Base-by-base conservation (phyloP, 2,329 filamentous ascomycete species). In the Sarocladium kiliense region DNA sequence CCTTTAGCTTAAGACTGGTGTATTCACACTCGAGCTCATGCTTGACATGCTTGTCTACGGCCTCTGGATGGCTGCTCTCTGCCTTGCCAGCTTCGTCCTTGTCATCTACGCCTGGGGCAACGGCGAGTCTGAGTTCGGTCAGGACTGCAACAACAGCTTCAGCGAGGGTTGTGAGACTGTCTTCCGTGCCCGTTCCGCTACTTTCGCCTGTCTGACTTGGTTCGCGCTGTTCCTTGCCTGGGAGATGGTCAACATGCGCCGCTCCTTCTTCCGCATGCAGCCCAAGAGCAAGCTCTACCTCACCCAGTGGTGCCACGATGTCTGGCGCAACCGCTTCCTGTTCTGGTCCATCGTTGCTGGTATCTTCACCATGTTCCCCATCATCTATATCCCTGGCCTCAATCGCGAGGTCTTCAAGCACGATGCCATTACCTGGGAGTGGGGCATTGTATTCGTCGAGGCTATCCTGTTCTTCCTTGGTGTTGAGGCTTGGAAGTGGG, bases 141-240 rank as follows among this genome's bases (percentile, higher is more conserved):
- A 60, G 6, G 70, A 76, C 50, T 89, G 86, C 68, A 89, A 89
- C 71, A 75, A 80, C 44, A 60, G 60, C 11, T 84, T 84, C 66
- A 74, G 67, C 42, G 64, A 72, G 0, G 65, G 68, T 5, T 89
- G 87, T 65, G 77, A 84, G 26, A 77, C 77, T 0, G 84, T 89
- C 6, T 89, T 87, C 76, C 83, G 84, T 18, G 87, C 87, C 0
- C 83, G 88, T 14, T 85, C 86, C 1, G 89, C 88, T 0, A 87
- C 84, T 3, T 91, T 91, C 64, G 86, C 85, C 30, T 87, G 82
- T 60, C 76, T 91, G 54, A 91, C 87, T 0, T 91, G 87, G 87
- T 87, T 86, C 61, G 85, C 86, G 0, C 78, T 91, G 18, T 88
- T 91, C 73, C 76, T 89, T 4, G 88, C 88, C 0, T 91, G 88